phyloP scores from a whole-genome alignment of 2,329 filamentous ascomycete genomes.

The Beauveria varroae region DNA sequence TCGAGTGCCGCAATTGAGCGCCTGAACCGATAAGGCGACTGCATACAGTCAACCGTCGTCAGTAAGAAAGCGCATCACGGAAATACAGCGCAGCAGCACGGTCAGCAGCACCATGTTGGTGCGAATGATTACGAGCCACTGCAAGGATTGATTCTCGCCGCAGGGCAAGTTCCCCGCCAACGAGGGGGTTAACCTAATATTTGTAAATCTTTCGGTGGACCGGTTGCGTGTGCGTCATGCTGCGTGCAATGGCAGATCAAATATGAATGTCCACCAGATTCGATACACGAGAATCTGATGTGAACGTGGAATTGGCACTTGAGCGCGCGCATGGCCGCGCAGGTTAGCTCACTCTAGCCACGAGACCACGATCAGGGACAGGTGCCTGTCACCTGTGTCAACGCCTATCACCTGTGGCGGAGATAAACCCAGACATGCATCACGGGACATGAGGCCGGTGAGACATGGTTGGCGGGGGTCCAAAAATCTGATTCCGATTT shows the following conservation, averaged over 20 bases:
- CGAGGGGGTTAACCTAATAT: not conserved
- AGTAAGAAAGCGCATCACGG: not conserved
- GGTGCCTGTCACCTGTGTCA: too few relatives aligned
- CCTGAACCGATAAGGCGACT: not conserved
- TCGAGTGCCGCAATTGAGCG: not conserved
- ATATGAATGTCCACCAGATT: not conserved
- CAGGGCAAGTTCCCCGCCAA: not conserved
- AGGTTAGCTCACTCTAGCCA: not conserved
- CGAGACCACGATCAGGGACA: not conserved
- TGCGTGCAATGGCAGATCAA: not conserved
- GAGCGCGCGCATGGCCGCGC: not conserved
- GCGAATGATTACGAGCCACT: not conserved
- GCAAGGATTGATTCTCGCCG: not conserved
- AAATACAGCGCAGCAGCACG: not conserved
- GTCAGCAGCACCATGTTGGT: not conserved
- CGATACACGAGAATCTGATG: not conserved
- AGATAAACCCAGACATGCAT: constrained; percentile 6
- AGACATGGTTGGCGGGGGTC: not conserved
- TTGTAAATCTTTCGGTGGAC: not conserved
- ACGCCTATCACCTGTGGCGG: not conserved
- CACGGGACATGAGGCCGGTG: not conserved
- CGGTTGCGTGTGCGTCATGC: not conserved
- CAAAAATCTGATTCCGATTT: not conserved
- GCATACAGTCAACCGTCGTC: not conserved
- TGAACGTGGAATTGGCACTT: not conserved